Conservation (phyloP, 2,329 filamentous ascomycete genomes). For the Emmonsiellopsis sp. region DNA sequence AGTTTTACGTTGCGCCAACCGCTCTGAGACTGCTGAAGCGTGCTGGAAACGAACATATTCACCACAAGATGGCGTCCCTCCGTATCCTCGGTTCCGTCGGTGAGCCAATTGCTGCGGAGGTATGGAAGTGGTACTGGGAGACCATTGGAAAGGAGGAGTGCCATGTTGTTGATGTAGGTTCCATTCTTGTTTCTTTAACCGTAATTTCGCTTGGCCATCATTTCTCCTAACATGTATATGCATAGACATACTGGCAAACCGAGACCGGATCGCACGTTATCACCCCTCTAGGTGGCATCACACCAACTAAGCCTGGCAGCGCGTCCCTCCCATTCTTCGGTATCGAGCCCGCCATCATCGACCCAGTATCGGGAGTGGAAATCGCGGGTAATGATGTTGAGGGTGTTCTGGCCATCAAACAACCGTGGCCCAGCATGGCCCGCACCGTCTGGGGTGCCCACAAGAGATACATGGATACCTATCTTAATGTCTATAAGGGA, state of each 20-base stretch:
- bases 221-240: conserved; percentile 6
- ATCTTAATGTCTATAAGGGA: conserved; percentile 93
- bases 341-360: conserved; percentile 94
- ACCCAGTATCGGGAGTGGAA: conserved; percentile 89
- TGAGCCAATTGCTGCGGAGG: conserved; percentile 93
- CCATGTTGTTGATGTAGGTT: conserved; percentile 84
- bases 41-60: conserved; percentile 85
- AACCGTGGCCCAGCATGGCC: conserved; percentile 97
- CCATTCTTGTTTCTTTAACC: neutral
- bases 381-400: conserved; percentile 94
- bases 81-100: conserved; percentile 90
- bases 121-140: conserved; percentile 99
- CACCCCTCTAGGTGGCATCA: conserved; percentile 82
- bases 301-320: conserved; percentile 91
- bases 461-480: conserved; percentile 98
- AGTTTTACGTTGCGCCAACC: conserved; percentile 97
- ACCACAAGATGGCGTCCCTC: conserved; percentile 78
- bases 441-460: conserved; percentile 96
- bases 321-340: conserved; percentile 97
- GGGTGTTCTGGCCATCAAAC: conserved; percentile 93
- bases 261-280: conserved; percentile 97
- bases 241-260: conserved; percentile 97
- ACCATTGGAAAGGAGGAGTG: conserved; percentile 86
- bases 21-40: conserved; percentile 89
- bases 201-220: neutral